Conservation (phyloP, 306 rosid species). For the Hylodesmum podocarpum region DNA sequence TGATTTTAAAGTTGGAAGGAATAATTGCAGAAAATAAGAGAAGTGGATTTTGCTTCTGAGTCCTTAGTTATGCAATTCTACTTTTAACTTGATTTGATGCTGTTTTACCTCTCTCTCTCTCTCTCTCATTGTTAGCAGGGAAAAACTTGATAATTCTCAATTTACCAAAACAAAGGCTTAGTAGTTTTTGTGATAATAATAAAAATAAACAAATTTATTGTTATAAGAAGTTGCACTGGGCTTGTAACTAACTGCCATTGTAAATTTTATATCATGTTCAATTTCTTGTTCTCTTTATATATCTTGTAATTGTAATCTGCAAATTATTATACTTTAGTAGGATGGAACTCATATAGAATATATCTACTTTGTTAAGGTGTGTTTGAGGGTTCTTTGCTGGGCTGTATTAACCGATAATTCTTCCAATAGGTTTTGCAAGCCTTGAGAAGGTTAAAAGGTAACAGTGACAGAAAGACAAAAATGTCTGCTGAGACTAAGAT, state of each 20-base stretch:
- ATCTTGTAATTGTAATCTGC: background rate
- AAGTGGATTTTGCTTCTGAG: background rate
- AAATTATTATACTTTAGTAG: background rate
- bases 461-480: constrained; percentile 71
- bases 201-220: background rate
- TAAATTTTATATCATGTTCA: constrained; percentile 3
- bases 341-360: background rate
- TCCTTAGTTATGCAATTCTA: background rate
- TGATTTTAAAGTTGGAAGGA: background rate
- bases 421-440: constrained; percentile 76
- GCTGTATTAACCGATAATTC: constrained; percentile 31
- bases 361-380: background rate
- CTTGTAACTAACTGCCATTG: background rate
- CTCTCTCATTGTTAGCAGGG: background rate
- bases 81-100: background rate
- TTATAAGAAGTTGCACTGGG: background rate
- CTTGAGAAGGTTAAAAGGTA: constrained; percentile 95
- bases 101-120: background rate
- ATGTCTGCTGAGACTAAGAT: constrained; percentile 73
- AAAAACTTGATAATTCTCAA: background rate
- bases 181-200: background rate
- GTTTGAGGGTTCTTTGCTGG: constrained; percentile 16
- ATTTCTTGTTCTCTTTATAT: background rate
- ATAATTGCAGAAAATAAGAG: background rate
- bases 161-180: background rate